These are phyloP conservation scores for Penicillium cinerascens DNA, from an alignment of 495 filamentous ascomycete species.

Conservation along the genomic window DNA sequence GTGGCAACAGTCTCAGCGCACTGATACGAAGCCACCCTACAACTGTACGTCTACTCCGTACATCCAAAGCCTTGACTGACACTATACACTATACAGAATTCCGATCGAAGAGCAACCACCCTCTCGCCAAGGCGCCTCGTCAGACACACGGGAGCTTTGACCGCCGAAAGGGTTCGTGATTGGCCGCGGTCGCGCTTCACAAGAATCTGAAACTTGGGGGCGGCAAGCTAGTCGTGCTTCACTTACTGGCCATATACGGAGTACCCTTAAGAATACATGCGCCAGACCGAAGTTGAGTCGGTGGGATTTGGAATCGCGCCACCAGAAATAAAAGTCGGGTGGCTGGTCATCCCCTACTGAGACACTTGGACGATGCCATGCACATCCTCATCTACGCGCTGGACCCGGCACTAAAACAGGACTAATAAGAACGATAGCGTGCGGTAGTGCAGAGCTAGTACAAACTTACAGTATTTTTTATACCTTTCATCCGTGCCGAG, in stretches of 20 bases:
- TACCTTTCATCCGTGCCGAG: not conserved
- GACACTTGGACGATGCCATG: not conserved
- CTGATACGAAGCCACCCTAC: not conserved
- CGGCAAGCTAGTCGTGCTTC: not conserved
- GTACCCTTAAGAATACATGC: not conserved
- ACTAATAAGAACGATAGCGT: not conserved
- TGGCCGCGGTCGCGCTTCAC: conserved; percentile 8
- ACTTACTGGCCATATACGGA: not conserved
- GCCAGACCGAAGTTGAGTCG: not conserved
- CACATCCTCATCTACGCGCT: conserved; percentile 21
- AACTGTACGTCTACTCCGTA: not conserved
- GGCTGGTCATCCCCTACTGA: conserved; percentile 2
- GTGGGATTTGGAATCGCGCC: not conserved
- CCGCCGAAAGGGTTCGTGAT: not conserved
- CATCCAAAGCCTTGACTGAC: not conserved
- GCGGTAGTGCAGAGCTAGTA: not conserved
- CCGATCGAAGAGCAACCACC: not conserved
- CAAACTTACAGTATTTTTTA: conserved; percentile 2
- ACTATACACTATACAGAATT: not conserved
- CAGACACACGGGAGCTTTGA: conserved; percentile 10
- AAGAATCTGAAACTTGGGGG: conserved; percentile 5
- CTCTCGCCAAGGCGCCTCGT: not conserved
- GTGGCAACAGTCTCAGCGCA: not conserved
- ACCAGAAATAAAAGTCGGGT: not conserved
- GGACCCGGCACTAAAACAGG: conserved; percentile 3